Base-by-base conservation (phyloP, 768 basidiomycete genomes). In the Mycena sanguinolenta region DNA sequence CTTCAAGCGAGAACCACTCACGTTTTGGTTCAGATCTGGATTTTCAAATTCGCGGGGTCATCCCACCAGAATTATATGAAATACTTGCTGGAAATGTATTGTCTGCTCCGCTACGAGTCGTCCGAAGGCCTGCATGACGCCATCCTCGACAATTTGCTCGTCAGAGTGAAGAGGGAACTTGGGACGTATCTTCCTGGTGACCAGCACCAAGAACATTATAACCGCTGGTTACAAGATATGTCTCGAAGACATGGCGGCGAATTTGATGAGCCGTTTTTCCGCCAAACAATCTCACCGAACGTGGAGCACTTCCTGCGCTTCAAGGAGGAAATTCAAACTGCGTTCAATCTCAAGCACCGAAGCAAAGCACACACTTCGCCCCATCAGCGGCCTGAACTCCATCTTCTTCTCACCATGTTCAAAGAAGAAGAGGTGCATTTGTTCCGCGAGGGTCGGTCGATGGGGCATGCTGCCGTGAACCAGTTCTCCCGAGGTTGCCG, bases 61-160 rank as follows among this genome's bases (percentile, higher is more conserved):
- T 55, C 63, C 4, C 74, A 79, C 50, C 50, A 63, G 3, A 75
- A 77, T 53, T 78, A 78, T 54, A 61, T 64, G 19, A 60, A 30
- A 3, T 79, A 77, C 44, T 65, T 77, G 2, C 76, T 81, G n/a
- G 78, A 79, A 59, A 42, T 76, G 13, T 76, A 76, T 23, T 70
- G 70, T 54, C 30, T 73, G 19, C 54, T 81, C 2, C 62, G 71
- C n/a, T 74, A 78, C 38, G 77, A 81, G 38, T 65, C 73, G 2
- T 74, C 74, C 5, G 19, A 53, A 16, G 74, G 68, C 14, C 63
- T 80, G 1, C 42, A 64, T 0, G 65, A 74, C 17, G 74, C 69
- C 0, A 69, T 76, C 16, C 63, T 78, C n/a, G 66, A 73, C 21
- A 77, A 75, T 65, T 69, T 58, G 63, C 74, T 80, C 2, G 69